Evolutionary conservation across 108 stramenopile species (phyloP).

Genomic region (Stephanodiscus triporus): DNA sequence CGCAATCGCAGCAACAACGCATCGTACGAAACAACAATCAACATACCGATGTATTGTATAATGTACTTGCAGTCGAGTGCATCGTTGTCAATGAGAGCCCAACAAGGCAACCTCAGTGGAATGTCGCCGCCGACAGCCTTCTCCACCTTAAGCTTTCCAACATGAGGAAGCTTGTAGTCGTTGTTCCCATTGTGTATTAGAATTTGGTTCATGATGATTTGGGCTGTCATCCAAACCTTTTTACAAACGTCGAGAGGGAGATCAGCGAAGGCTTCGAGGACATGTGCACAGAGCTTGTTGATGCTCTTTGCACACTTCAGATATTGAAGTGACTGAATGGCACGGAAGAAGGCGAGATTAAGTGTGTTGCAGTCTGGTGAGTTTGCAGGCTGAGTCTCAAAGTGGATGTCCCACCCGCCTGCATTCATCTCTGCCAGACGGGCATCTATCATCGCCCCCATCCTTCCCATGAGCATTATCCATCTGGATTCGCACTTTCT

Average conservation of each 20-base stretch:
- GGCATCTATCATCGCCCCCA: not conserved
- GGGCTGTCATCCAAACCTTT: constrained; percentile 9
- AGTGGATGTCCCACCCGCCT: not conserved
- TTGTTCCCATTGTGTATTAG: not conserved
- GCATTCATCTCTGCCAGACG: not conserved
- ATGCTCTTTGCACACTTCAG: not conserved
- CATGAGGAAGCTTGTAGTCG: constrained; percentile 15
- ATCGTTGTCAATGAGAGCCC: too few relatives aligned
- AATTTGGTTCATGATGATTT: constrained; percentile 12
- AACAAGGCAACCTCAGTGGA: constrained; percentile 4
- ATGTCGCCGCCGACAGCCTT: not conserved
- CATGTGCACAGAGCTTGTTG: not conserved
- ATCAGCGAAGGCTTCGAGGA: not conserved
- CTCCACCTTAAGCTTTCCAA: constrained; percentile 6
- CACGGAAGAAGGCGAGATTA: constrained; percentile 12
- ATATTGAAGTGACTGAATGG: constrained; percentile 22
- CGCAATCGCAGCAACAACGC: too few relatives aligned
- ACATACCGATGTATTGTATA: too few relatives aligned
- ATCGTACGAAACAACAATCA: too few relatives aligned
- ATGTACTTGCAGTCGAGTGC: too few relatives aligned
- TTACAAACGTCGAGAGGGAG: constrained; percentile 5
- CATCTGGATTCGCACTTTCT: constrained; percentile 2
- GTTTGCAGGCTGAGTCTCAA: constrained; percentile 2
- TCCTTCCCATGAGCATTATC: not conserved
- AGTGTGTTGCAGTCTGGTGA: constrained; percentile 19